A percentile compares a stretch with the other conserved stretches of the same genome.
Evolutionary conservation across 768 basidiomycete genomes (phyloP).

Genomic region (Mycena metata): DNA sequence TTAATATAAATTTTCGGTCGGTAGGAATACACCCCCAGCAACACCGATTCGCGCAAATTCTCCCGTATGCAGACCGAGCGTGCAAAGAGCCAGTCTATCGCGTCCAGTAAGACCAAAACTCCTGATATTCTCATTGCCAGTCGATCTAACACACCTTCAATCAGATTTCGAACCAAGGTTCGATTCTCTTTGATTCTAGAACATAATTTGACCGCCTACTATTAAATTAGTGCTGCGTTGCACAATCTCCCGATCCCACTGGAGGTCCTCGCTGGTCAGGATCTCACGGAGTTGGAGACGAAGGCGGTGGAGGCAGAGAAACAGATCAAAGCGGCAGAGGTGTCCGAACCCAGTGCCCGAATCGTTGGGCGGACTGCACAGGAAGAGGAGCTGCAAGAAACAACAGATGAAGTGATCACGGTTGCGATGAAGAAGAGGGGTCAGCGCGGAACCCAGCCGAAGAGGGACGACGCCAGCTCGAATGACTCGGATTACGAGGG

Average conservation of each 20-base stretch:
- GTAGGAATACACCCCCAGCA: slow-evolving; percentile 16
- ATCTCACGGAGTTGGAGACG: slow-evolving; percentile 52
- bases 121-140: not conserved
- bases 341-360: not conserved
- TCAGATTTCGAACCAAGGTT: slow-evolving; percentile 45
- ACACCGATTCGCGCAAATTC: slow-evolving; percentile 39
- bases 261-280: slow-evolving; percentile 51
- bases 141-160: slow-evolving; percentile 8
- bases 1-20: not conserved
- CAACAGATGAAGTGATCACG: not conserved
- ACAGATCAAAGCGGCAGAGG: slow-evolving; percentile 20
- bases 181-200: slow-evolving; percentile 27
- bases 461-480: not conserved
- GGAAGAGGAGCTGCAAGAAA: not conserved
- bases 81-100: slow-evolving; percentile 62
- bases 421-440: not conserved
- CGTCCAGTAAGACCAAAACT: slow-evolving; percentile 52
- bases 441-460: not conserved
- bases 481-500: not conserved
- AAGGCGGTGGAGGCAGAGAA: slow-evolving; percentile 38
- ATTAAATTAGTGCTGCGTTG: slow-evolving; percentile 22
- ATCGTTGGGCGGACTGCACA: not conserved
- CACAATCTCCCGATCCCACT: slow-evolving; percentile 53
- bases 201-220: not conserved
- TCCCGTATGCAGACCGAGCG: slow-evolving; percentile 55